Evolutionary conservation across 148 eudicot genomes (phyloP).

Genomic region (Silene latifolia): DNA sequence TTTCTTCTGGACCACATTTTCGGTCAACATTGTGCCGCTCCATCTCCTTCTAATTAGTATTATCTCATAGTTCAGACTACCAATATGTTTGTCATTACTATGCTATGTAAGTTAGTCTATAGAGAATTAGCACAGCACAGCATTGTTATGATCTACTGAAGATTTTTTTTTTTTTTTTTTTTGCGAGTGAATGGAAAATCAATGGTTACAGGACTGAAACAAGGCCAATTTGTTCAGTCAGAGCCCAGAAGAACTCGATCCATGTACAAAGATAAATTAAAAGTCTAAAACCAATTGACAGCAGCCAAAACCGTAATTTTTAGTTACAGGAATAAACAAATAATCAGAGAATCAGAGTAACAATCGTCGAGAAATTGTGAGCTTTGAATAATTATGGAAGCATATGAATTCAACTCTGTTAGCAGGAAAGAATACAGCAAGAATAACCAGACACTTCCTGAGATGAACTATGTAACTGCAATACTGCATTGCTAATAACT

Average conservation of each 20-base stretch:
- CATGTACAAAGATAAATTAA: not conserved
- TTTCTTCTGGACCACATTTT: no score
- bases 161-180: no score
- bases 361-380: not conserved
- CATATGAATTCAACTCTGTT: not conserved
- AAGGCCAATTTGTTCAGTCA: not conserved
- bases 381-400: conserved; percentile 8
- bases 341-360: not conserved
- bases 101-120: no score
- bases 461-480: not conserved
- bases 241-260: not conserved
- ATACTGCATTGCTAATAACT: not conserved
- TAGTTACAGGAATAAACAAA: not conserved
- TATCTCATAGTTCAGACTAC: not conserved
- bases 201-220: no score
- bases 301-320: not conserved
- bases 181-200: no score
- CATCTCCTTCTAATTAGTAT: conserved; percentile 2
- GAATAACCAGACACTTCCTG: not conserved
- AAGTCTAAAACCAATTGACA: not conserved
- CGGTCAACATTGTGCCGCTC: not conserved
- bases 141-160: no score
- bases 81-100: no score
- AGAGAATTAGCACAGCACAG: no score
- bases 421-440: not conserved